Base-by-base conservation (phyloP, 345 rosid species). In the Pugionium cornutum region DNA sequence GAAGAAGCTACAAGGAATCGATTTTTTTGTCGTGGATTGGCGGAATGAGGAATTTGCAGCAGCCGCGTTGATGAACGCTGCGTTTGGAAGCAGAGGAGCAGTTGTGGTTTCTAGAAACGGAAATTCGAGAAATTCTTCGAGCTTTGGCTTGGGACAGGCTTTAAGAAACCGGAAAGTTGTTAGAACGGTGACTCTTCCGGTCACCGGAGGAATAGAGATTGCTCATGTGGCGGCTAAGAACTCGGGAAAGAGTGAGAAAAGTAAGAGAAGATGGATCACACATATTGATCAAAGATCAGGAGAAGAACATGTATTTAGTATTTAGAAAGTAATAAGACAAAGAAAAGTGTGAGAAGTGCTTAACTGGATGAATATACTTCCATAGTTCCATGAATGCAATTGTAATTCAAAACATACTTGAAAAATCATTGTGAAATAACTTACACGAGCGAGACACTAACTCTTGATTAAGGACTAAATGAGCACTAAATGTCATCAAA, bases 51-150 rank as follows among this genome's bases (percentile, higher is more conserved):
- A 88, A 5, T 72, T 78, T 34, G 71, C 76, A 36, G 75, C 75
- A 4, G 65, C 77, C 48, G 83, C 85, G 9, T 67, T 89, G 66
- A 80, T 70, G 76, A 54, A 56, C 59, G 89, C 91, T 34, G 83
- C 78, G 53, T 70, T 89, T 64, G 80, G 97, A 64, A 76, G 36
- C 70, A 52, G 83, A 9, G 97, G 96, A 26, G 97, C 91, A 2
- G 94, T 92, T 52, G 54, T 92, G 84, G 81, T 86, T 7, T 83
- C 97, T 81, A 87, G 89, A 84, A 89, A 89, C 57, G 91, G 88
- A 2, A 76, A 69, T 32, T 75, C 80, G 3, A 87, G 69, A 47
- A 41, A 43, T 7, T 61, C 55, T 57, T 74, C 82, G 7, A 61
- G 77, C 53, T 83, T 80, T 67, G 63, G 74, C 58, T 89, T 95